Base-by-base conservation (phyloP, 2,329 filamentous ascomycete genomes). In the Aspergillus felis region DNA sequence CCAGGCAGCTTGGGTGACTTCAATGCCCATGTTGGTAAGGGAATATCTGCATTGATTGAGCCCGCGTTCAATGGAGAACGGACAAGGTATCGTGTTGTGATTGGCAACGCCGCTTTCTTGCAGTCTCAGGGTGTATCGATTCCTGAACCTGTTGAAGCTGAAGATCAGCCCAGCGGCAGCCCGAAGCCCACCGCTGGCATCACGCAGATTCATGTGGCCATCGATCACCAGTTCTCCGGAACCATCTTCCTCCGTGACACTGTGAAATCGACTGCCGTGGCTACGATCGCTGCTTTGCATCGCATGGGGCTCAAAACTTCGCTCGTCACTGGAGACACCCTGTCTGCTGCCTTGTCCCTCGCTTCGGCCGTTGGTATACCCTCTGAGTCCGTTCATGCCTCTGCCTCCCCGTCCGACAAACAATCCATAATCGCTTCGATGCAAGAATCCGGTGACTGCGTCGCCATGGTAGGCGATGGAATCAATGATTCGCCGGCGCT, bases 401-500 rank as follows among this genome's bases (percentile, higher is more conserved):
- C 90, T n/a, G 90, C 93, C 50, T 91, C 90, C 3, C 94, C 94
- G 0, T 88, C 91, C 62, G 90, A 96, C 76, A 99, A 99, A 73
- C 92, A 95, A 72, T 80, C 83, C 28, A 95, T 97, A 64, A 83
- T 99, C 66, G 84, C 86, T 51, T 79, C 88, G 54, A 82, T 97
- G 20, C 91, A 97, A 76, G 79, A 81, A 0, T 75, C 81, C 52
- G 91, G 91, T 59, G 84, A 92, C 66, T 81, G 89, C 51, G 91
- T 97, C 27, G 94, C 91, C 64, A 99, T 99, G 94, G 92, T 97
- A 14, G 92, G 94, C 53, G 94, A 99, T 73, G 94, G 94, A 46
- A 97, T 99, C 82, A 99, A 99, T 75, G 94, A 99, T 78, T 96
- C 92, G 0, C 94, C 94, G 0, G 94, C 94, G 0, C 85, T 99